phyloP scores from a whole-genome alignment of 768 basidiomycete species.

The Lactarius akahatsu region DNA sequence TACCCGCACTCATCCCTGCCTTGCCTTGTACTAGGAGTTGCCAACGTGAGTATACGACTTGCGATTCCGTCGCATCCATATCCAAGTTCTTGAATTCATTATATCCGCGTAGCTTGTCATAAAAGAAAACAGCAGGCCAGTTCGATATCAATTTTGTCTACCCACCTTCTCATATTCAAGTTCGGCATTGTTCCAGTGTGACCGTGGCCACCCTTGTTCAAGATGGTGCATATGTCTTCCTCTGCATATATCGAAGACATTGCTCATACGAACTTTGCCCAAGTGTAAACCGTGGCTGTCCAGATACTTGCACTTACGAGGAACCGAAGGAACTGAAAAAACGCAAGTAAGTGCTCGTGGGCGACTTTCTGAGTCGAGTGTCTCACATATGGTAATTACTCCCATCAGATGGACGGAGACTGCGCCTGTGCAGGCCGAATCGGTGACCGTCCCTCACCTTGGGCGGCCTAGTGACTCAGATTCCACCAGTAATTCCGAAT shows the following conservation, averaged over 20 bases:
- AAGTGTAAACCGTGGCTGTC: conserved; percentile 29
- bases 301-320: conserved; percentile 29
- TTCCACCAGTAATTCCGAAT: conserved; percentile 18
- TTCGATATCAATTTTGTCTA: background rate
- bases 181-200: conserved; percentile 24
- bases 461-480: conserved; percentile 11
- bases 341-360: conserved; percentile 22
- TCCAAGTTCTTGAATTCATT: background rate
- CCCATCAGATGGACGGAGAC: conserved; percentile 14
- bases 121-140: conserved; percentile 32
- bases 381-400: background rate
- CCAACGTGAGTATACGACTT: conserved; percentile 23
- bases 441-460: conserved; percentile 12
- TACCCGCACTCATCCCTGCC: background rate
- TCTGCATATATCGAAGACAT: background rate
- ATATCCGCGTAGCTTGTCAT: conserved; percentile 29
- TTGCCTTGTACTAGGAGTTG: conserved; percentile 23
- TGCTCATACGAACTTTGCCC: background rate
- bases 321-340: conserved; percentile 21
- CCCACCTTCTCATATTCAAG: background rate
- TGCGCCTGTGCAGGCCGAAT: background rate
- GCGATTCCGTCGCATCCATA: background rate
- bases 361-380: background rate
- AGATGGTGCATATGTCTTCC: conserved; percentile 27
- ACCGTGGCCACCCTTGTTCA: conserved; percentile 32